Percentiles rank a stretch among this genome's conserved stretches.
These are phyloP conservation scores for Termitomyces sp. DNA, from an alignment of 1,284 basidiomycete species.

Conservation along the genomic window DNA sequence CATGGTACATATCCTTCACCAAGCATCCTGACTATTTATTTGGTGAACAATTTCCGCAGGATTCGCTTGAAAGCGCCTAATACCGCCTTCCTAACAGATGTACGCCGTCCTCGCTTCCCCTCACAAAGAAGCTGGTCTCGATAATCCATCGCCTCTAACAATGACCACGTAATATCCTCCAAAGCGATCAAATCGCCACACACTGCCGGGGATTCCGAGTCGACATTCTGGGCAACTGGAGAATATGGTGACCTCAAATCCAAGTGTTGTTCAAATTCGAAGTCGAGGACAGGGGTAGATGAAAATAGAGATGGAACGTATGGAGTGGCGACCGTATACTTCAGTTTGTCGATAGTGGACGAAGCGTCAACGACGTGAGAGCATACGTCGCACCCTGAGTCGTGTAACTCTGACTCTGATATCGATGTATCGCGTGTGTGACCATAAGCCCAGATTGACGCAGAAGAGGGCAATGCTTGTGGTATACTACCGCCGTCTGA, in stretches of 20 bases:
- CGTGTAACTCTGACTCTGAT: not conserved
- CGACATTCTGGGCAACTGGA: not conserved
- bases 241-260: not conserved
- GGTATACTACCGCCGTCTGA: constrained; percentile 14
- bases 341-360: not conserved
- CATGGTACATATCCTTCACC: not conserved
- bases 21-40: not conserved
- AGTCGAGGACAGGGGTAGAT: constrained; percentile 1
- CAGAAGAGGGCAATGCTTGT: constrained; percentile 22
- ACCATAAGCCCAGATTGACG: constrained; percentile 16
- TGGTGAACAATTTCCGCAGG: constrained; percentile 3
- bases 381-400: constrained; percentile 3
- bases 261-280: not conserved
- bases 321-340: not conserved
- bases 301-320: constrained; percentile 5
- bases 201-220: not conserved
- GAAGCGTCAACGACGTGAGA: not conserved
- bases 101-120: not conserved
- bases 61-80: not conserved
- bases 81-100: not conserved
- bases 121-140: constrained; percentile 16
- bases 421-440: constrained; percentile 1
- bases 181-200: constrained; percentile 20
- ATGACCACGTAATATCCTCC: constrained; percentile 34
- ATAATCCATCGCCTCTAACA: constrained; percentile 32